These are phyloP conservation scores for Paramyrothecium roridum DNA, from an alignment of 2,329 filamentous ascomycete genomes.

Conservation along the genomic window DNA sequence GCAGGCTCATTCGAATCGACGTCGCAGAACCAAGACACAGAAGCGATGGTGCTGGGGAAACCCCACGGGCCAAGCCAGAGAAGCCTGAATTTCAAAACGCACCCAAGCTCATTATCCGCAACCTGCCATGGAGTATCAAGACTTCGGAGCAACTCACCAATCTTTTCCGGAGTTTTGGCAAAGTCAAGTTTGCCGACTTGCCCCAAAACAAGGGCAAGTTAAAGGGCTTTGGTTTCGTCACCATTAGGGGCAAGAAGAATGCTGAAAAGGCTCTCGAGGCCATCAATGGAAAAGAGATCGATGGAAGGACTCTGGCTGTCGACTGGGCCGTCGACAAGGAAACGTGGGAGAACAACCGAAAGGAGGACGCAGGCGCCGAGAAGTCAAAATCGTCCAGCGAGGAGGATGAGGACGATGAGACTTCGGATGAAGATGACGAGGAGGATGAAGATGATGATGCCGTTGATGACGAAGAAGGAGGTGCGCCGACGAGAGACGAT, in stretches of 20 bases:
- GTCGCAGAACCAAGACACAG: slow-evolving; percentile 83
- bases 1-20: slow-evolving; percentile 80
- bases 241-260: slow-evolving; percentile 83
- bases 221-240: slow-evolving; percentile 89
- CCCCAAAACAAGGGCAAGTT: slow-evolving; percentile 76
- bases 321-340: slow-evolving; percentile 96
- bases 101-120: slow-evolving; percentile 83
- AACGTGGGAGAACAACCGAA: slow-evolving; percentile 68
- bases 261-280: slow-evolving; percentile 82
- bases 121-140: slow-evolving; percentile 95
- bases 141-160: slow-evolving; percentile 73
- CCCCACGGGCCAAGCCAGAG: slow-evolving; percentile 45
- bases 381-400: slow-evolving; percentile 32
- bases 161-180: slow-evolving; percentile 84
- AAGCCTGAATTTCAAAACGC: slow-evolving; percentile 59
- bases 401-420: slow-evolving; percentile 27
- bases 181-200: slow-evolving; percentile 82
- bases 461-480: slow-evolving; percentile 24
- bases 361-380: slow-evolving; percentile 26
- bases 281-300: slow-evolving; percentile 86
- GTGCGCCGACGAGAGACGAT: slow-evolving; percentile 34
- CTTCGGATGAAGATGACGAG: slow-evolving; percentile 21
- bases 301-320: slow-evolving; percentile 84
- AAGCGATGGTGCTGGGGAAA: slow-evolving; percentile 39
- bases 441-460: slow-evolving; percentile 18